Conservation (phyloP, 345 rosid species). For the Limnanthes douglasii region DNA sequence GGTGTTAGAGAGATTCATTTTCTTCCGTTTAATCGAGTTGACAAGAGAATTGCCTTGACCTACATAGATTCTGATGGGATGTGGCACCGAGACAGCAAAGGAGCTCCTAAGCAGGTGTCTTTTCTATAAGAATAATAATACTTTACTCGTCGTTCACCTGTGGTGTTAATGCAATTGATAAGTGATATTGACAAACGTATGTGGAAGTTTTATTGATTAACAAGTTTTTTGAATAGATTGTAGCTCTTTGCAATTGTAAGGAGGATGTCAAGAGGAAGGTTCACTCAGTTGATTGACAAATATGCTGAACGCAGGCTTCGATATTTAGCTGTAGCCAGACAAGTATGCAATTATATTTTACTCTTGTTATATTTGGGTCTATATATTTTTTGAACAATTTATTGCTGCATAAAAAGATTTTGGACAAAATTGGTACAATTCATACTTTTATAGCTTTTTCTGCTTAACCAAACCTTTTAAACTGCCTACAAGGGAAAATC, state of each 20-base stretch:
- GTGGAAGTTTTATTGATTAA: slow-evolving; percentile 2
- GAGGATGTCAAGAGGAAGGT: slow-evolving; percentile 50
- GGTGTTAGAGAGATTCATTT: slow-evolving; percentile 30
- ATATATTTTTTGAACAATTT: neutral
- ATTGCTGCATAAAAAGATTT: too few species aligned
- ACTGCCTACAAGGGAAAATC: too few species aligned
- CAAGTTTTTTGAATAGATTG: slow-evolving; percentile 20
- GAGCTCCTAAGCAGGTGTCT: slow-evolving; percentile 40
- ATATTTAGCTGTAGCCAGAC: slow-evolving; percentile 74
- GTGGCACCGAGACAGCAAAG: slow-evolving; percentile 53
- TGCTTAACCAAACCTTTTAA: too few species aligned
- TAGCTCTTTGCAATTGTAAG: slow-evolving; percentile 24
- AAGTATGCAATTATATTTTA: slow-evolving; percentile 31
- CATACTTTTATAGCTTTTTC: too few species aligned
- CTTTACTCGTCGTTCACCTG: too few species aligned
- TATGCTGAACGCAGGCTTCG: slow-evolving; percentile 86
- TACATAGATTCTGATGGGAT: slow-evolving; percentile 31
- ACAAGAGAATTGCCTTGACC: slow-evolving; percentile 48
- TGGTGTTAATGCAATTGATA: too few species aligned
- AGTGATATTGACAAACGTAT: slow-evolving; percentile 6
- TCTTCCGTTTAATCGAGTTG: slow-evolving; percentile 51
- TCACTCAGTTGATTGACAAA: slow-evolving; percentile 50
- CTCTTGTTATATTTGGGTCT: neutral
- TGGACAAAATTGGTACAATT: too few species aligned
- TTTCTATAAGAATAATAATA: too few species aligned